Evolutionary conservation across 1,139 yeast genomes (phyloP).

Genomic region (Debaryomyces psychrophilus): DNA sequence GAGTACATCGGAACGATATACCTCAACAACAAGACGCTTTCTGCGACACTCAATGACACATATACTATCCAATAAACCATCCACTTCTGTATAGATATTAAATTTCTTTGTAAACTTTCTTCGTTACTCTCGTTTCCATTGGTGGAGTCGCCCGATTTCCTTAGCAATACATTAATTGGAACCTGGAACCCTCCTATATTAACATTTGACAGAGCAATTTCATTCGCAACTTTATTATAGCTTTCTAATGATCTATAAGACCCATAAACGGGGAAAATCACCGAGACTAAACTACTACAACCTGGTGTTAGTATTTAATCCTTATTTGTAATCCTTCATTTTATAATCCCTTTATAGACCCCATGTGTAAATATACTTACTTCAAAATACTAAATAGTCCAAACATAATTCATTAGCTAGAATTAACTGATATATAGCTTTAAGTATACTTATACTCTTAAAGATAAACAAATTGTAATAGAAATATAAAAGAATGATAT

Average conservation of each 20-base stretch:
- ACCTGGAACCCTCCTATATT: slow-evolving; percentile 42
- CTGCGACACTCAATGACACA: slow-evolving; percentile 38
- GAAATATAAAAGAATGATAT: slow-evolving; percentile 4
- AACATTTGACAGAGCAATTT: slow-evolving; percentile 29
- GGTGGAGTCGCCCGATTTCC: slow-evolving; percentile 25
- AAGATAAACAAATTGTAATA: slow-evolving; percentile 1
- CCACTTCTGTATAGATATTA: slow-evolving; percentile 56
- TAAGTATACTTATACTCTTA: background rate
- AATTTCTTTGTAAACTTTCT: slow-evolving; percentile 31
- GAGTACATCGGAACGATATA: slow-evolving; percentile 53
- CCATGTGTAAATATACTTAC: background rate
- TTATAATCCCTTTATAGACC: background rate
- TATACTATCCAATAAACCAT: slow-evolving; percentile 60
- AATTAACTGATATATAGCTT: background rate
- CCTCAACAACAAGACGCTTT: slow-evolving; percentile 35
- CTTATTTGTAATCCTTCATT: slow-evolving; percentile 3
- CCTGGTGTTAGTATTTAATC: slow-evolving; percentile 13
- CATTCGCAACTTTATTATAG: slow-evolving; percentile 32
- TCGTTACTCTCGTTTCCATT: slow-evolving; percentile 16
- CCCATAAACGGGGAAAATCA: slow-evolving; percentile 55
- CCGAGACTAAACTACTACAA: slow-evolving; percentile 39
- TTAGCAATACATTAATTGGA: slow-evolving; percentile 31
- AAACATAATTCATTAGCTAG: slow-evolving; percentile 10
- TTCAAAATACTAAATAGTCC: slow-evolving; percentile 13
- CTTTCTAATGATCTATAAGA: slow-evolving; percentile 55